Percentiles rank a stretch among this genome's conserved stretches.
phyloP scores from a whole-genome alignment of 345 rosid genomes.

The Brassica rapa region DNA sequence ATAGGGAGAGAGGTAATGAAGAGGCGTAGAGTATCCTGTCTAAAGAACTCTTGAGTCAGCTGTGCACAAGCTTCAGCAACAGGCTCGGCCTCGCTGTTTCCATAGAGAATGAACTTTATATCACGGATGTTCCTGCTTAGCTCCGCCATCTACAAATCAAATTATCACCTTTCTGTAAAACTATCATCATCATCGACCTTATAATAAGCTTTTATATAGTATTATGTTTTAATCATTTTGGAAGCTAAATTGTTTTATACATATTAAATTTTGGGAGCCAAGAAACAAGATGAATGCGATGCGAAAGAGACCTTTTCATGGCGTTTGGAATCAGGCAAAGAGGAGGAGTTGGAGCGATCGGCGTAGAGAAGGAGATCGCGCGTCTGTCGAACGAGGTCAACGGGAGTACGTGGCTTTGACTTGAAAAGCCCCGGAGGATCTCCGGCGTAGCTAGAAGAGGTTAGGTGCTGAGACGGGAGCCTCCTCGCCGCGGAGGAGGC shows the following conservation, averaged over 20 bases:
- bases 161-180: neutral
- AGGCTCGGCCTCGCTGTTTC: constrained; percentile 96
- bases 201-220: no score
- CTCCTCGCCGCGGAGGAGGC: constrained; percentile 44
- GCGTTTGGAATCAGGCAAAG: constrained; percentile 54
- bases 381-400: constrained; percentile 79
- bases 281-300: no score
- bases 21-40: constrained; percentile 73
- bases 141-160: constrained; percentile 70
- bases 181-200: neutral
- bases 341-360: constrained; percentile 41
- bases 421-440: constrained; percentile 65
- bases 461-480: constrained; percentile 41
- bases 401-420: constrained; percentile 84
- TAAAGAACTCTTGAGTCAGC: constrained; percentile 92
- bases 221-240: no score
- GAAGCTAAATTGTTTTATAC: no score
- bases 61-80: constrained; percentile 88
- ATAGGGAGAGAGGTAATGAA: constrained; percentile 78
- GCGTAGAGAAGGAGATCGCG: constrained; percentile 79
- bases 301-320: constrained; percentile 55
- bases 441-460: constrained; percentile 20
- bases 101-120: constrained; percentile 84
- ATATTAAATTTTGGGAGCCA: no score
- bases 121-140: constrained; percentile 76